Evolutionary conservation across 495 filamentous ascomycete species (phyloP).

Genomic region (Podospora australis): DNA sequence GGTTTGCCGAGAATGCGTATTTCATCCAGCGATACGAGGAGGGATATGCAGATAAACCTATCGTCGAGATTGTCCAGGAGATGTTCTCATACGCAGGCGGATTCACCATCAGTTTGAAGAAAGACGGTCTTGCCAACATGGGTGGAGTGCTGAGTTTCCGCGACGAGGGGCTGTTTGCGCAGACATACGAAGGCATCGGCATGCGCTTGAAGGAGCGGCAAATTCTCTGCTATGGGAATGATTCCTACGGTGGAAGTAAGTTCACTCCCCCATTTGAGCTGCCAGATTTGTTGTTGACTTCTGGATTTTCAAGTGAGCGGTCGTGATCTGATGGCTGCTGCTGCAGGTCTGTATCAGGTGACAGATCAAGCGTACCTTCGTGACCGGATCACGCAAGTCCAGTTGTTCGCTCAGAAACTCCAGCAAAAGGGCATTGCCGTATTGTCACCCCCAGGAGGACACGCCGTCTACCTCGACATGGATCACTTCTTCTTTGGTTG

Average conservation of each 20-base stretch:
- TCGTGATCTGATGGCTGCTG: slow-evolving; percentile 5
- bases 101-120: slow-evolving; percentile 9
- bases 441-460: not conserved
- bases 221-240: slow-evolving; percentile 5
- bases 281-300: not conserved
- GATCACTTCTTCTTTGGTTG: slow-evolving; percentile 3
- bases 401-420: slow-evolving; percentile 5
- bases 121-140: slow-evolving; percentile 7
- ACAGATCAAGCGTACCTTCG: slow-evolving; percentile 2
- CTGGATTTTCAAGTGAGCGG: not conserved
- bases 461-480: slow-evolving; percentile 3
- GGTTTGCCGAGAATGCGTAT: slow-evolving; percentile 5
- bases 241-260: slow-evolving; percentile 8
- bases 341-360: slow-evolving; percentile 6
- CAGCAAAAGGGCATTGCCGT: not conserved
- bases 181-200: slow-evolving; percentile 4
- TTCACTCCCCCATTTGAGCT: not conserved
- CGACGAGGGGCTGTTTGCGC: slow-evolving; percentile 2
- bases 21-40: slow-evolving; percentile 7
- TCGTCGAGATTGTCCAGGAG: slow-evolving; percentile 6
- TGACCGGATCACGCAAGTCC: slow-evolving; percentile 4
- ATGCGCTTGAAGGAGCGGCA: slow-evolving; percentile 7
- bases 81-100: slow-evolving; percentile 4
- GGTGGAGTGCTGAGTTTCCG: slow-evolving; percentile 6
- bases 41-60: slow-evolving; percentile 2